Evolutionary conservation across 345 rosid genomes (phyloP), one percentile per base, ranked within the genome.

Genomic region (Pugionium dolabratum): DNA sequence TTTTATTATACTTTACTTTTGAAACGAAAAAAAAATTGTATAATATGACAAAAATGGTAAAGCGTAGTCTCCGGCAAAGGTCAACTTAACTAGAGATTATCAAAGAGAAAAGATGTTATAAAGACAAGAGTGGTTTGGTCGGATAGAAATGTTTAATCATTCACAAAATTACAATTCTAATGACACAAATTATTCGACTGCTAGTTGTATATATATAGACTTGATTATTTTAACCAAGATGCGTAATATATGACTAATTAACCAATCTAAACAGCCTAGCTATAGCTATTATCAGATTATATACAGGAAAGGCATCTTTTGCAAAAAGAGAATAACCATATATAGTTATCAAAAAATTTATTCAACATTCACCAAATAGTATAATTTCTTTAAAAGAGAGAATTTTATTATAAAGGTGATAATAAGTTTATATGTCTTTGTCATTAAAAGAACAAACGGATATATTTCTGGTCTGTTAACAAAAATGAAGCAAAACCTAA

Each of bases 1-100:
- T 27, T 33, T 41, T 34, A 44, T 42, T 28, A 10, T 42, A 48
- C 61, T 31, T 37, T 30, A 55, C 33, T 8, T 58, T 51, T 40
- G 53, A 28, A 41, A 53, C 10, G n/a, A n/a, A n/a, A 18, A 27
- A 62, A 32, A 47, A 26, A 5, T 10, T 54, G 39, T 57, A 5
- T 51, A 58, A 33, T 52, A 70, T 73, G 68, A 57, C 72, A 76
- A 76, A 74, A 18, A 54, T 28, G 39, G 69, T 54, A 11, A 59
- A 46, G 70, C 56, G 64, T 57, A 58, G 66, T 66, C 73, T 66
- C 75, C 77, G 66, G 81, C 77, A 77, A 64, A 74, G 79, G 79
- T 77, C 83, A 77, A 80, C 83, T 74, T 47, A 36, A 54, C 9
- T 4, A 4, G 54, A 50, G 54, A 52, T 43, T 44, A 39, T 41